Conservation (phyloP, 2,329 filamentous ascomycete species). For the Aphanoascus verrucosus region DNA sequence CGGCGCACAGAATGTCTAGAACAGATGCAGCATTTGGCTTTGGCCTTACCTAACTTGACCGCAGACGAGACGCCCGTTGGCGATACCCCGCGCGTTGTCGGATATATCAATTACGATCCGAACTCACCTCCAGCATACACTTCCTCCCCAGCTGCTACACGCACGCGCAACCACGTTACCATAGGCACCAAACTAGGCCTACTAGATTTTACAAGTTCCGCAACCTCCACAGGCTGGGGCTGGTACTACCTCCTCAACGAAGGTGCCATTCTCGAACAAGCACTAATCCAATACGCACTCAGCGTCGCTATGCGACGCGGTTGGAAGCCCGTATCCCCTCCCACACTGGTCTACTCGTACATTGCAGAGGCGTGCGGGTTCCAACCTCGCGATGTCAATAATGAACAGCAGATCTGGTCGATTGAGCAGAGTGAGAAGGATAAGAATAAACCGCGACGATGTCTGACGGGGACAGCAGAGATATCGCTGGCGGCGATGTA, state of each 20-base stretch:
- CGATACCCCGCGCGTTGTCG: slow-evolving; percentile 52
- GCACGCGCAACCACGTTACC: slow-evolving; percentile 62
- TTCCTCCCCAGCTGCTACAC: not conserved
- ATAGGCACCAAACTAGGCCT: slow-evolving; percentile 78
- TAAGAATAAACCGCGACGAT: slow-evolving; percentile 54
- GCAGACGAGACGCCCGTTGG: slow-evolving; percentile 64
- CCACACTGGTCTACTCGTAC: slow-evolving; percentile 83
- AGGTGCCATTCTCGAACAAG: slow-evolving; percentile 87
- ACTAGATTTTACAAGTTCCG: slow-evolving; percentile 77
- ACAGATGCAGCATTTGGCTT: slow-evolving; percentile 64
- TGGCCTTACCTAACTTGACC: slow-evolving; percentile 78
- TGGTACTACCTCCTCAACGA: slow-evolving; percentile 97
- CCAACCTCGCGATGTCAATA: slow-evolving; percentile 79
- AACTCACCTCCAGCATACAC: slow-evolving; percentile 29
- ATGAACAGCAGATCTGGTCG: slow-evolving; percentile 83
- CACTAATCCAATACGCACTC: slow-evolving; percentile 77
- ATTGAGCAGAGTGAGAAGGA: slow-evolving; percentile 59
- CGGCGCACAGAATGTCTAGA: slow-evolving; percentile 29
- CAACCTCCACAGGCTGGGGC: slow-evolving; percentile 81
- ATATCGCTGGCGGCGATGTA: slow-evolving; percentile 90
- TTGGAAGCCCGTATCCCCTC: slow-evolving; percentile 73
- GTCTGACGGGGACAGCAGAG: slow-evolving; percentile 80
- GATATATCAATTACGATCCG: slow-evolving; percentile 67
- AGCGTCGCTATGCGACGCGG: slow-evolving; percentile 59
- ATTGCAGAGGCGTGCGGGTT: slow-evolving; percentile 88